Base-by-base conservation (phyloP, 1,284 basidiomycete species). In the Rhodotorula sp. region DNA sequence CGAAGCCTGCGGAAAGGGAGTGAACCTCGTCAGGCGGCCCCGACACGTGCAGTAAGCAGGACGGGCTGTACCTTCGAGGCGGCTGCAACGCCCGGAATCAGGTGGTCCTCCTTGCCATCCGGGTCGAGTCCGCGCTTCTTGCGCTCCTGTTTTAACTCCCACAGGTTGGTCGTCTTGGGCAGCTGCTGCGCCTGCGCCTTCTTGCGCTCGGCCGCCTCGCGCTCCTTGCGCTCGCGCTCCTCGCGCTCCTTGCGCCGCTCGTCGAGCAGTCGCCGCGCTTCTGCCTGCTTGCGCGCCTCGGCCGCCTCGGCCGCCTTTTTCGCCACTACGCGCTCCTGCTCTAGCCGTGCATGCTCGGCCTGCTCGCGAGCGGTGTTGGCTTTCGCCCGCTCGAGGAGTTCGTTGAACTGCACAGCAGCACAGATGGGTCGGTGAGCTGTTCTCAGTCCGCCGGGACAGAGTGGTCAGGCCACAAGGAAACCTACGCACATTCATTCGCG, bases 141-240 rank as follows among this genome's bases (percentile, higher is more conserved):
- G 53, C 75, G 44, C 55, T 76, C 75, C 66, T 72, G 60, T 55
- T 72, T 76, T 46, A 76, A 59, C 53, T 41, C 56, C 39, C 62
- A 74, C 29, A 72, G 37, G 58, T 76, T 76, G 32, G 34, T 67
- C 48, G 75, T 76, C 70, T 70, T 71, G 5, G 75, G 75, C n/a
- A 76, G 15, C 12, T 65, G 63, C 15, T 29, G 46, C n/a, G 32
- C 53, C 32, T 32, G 32, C 6, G 61, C 37, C 48, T 67, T 54
- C 36, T 55, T 57, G 39, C 69, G 63, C 50, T 64, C 64, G 29
- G 58, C 46, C 27, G 41, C 44, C 48, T 71, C 51, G 0, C 39
- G 61, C 34, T 61, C 46, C 48, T 70, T 73, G 8, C 50, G 56
- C 22, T 64, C 63, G 27, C 63, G 54, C 25, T 62, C 61, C 61